phyloP scores from a whole-genome alignment of 2,329 filamentous ascomycete species.

The Trichoderma sp. region DNA sequence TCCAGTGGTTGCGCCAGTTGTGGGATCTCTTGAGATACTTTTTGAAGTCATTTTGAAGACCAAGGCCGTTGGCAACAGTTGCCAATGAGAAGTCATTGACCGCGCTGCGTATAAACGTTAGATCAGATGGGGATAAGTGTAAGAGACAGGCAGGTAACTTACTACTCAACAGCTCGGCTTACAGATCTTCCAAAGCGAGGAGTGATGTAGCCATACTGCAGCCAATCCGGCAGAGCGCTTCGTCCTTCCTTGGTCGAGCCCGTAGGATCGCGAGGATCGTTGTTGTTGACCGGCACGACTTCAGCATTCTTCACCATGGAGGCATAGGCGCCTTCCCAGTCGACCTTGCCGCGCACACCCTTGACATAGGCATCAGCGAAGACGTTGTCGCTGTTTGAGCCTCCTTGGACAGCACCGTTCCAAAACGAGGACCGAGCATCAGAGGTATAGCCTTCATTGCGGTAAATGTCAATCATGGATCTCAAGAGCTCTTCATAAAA shows the following conservation, averaged over 20 bases:
- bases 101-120: constrained; percentile 42
- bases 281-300: constrained; percentile 61
- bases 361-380: constrained; percentile 75
- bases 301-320: constrained; percentile 72
- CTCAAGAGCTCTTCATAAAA: constrained; percentile 68
- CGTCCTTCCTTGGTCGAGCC: constrained; percentile 69
- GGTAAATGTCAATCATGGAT: constrained; percentile 70
- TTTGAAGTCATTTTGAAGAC: constrained; percentile 52
- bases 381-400: constrained; percentile 72
- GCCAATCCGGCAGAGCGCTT: constrained; percentile 71
- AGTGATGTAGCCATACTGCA: constrained; percentile 66
- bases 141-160: constrained; percentile 25
- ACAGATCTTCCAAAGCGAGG: constrained; percentile 63
- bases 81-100: constrained; percentile 70
- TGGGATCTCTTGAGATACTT: constrained; percentile 66
- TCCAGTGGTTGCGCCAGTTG: constrained; percentile 76
- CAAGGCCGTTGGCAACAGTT: constrained; percentile 65
- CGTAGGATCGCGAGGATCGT: constrained; percentile 59
- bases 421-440: constrained; percentile 69
- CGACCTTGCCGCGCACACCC: constrained; percentile 62
- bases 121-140: not conserved
- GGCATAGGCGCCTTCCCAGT: constrained; percentile 66
- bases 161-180: constrained; percentile 68
- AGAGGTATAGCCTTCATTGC: constrained; percentile 65
- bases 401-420: constrained; percentile 71